Base-by-base conservation (phyloP, 2,329 filamentous ascomycete species). In the Pyrenophora seminiperda region DNA sequence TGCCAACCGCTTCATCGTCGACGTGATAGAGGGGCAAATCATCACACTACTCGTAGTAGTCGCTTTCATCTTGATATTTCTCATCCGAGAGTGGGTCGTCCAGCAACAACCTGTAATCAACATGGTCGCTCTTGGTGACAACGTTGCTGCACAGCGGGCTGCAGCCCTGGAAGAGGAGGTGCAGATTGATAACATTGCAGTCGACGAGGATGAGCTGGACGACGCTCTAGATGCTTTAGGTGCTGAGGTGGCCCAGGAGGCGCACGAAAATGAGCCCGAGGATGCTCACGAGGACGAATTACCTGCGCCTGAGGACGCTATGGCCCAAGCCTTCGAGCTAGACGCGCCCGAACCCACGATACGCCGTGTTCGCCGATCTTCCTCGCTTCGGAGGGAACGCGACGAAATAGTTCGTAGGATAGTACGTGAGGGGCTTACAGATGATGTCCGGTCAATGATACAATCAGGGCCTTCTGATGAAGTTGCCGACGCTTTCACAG, bases 1-100 rank as follows among this genome's bases (percentile, higher is more conserved):
- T 11, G 67, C 95, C 50, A 97, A 97, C 71, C 85, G 87, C 39
- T 81, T 88, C 42, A 75, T 97, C 13, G 86, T 97, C 43, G 88
- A 91, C 60, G 84, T 93, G 1, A 77, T 97, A 3, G 94, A 99
- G 75, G 94, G 94, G 3, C 92, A 96, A 68, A 83, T 97, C 39
- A 96, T 99, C 61, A 99, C 93, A 0, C 77, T 97, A 5, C 77
- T 95, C 9, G 90, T 97, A 41, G 93, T 99, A 6, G 82, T 96
- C 36, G 91, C 88, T 50, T 99, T 97, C 73, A 97, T 99, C 51
- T 77, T 99, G n/a, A 86, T 99, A 33, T 99, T 99, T 61, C 76
- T 99, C 3, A 97, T 99, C 38, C 81, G 95, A 38, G 94, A 99
- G 75, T 99, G 96, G 82, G 94, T 99, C 41, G 91, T 99, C 7